A percentile compares a stretch with the other conserved stretches of the same genome.
These are phyloP conservation scores for Trichoderma semiorbis DNA, from an alignment of 2,329 filamentous ascomycete species.

Conservation along the genomic window DNA sequence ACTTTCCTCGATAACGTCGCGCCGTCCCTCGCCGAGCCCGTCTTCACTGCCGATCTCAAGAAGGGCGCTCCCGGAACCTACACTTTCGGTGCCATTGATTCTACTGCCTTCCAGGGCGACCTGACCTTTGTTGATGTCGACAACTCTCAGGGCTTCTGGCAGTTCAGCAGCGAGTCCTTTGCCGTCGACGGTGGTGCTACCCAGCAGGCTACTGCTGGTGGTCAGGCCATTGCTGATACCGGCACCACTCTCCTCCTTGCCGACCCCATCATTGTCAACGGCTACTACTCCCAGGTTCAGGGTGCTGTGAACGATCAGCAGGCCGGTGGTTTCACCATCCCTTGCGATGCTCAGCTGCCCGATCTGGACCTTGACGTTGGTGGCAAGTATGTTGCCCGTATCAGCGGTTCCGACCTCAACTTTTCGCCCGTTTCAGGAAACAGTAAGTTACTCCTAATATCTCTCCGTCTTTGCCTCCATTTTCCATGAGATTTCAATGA, in stretches of 20 bases:
- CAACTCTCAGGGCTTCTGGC: constrained; percentile 63
- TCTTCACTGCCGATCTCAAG: constrained; percentile 67
- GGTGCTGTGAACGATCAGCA: constrained; percentile 40
- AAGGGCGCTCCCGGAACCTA: constrained; percentile 58
- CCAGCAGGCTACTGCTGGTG: constrained; percentile 35
- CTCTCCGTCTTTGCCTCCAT: neutral
- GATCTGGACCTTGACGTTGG: constrained; percentile 56
- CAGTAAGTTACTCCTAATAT: constrained; percentile 40
- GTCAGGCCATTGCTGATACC: constrained; percentile 53
- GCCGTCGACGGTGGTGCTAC: constrained; percentile 44
- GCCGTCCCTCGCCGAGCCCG: constrained; percentile 55
- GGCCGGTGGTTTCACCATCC: constrained; percentile 46
- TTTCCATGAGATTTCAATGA: neutral
- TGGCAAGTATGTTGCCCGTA: constrained; percentile 54
- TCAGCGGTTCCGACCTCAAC: constrained; percentile 51
- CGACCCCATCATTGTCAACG: constrained; percentile 48
- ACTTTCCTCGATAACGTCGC: constrained; percentile 73
- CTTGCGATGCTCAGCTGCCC: constrained; percentile 44
- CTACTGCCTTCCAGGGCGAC: constrained; percentile 56
- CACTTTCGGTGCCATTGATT: constrained; percentile 67
- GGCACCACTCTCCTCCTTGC: constrained; percentile 63
- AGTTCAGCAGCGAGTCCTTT: constrained; percentile 49
- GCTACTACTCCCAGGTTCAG: constrained; percentile 46
- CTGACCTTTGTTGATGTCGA: constrained; percentile 61
- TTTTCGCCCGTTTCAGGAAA: constrained; percentile 49